Conservation (phyloP, 2,329 filamentous ascomycete species). For the Fusarium hainanense region DNA sequence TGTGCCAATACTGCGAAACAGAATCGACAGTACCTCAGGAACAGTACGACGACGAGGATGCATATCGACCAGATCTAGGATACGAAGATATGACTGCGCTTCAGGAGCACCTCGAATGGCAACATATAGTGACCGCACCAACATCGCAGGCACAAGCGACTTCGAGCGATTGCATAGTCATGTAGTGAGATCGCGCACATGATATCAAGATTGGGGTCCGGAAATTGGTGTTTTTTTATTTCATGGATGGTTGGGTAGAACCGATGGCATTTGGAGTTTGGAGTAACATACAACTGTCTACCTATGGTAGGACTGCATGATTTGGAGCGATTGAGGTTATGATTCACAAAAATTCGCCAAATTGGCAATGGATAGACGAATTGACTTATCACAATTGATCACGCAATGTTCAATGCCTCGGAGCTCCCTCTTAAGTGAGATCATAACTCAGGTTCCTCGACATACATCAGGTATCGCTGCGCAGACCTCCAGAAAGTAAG, state of each 20-base stretch:
- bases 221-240: constrained; percentile 11
- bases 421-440: background rate
- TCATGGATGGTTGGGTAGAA: constrained; percentile 27
- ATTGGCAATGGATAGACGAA: constrained; percentile 22
- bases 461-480: background rate
- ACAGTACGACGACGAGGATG: constrained; percentile 63
- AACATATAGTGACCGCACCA: constrained; percentile 58
- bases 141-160: constrained; percentile 51
- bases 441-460: background rate
- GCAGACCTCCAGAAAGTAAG: background rate
- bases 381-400: constrained; percentile 32
- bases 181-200: constrained; percentile 50
- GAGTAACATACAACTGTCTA: constrained; percentile 27
- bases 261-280: constrained; percentile 39
- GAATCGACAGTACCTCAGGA: constrained; percentile 57
- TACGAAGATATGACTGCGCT: constrained; percentile 62
- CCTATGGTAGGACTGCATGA: constrained; percentile 12
- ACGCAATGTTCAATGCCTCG: constrained; percentile 37
- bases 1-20: constrained; percentile 69
- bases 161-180: constrained; percentile 57
- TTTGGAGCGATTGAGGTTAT: constrained; percentile 22
- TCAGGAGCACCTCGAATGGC: constrained; percentile 68
- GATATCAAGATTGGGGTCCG: background rate
- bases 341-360: constrained; percentile 34
- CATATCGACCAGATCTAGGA: constrained; percentile 60